Percentiles rank a stretch among this genome's conserved stretches.
Conservation (phyloP, 306 rosid genomes). For the Fragaria iinumae region DNA sequence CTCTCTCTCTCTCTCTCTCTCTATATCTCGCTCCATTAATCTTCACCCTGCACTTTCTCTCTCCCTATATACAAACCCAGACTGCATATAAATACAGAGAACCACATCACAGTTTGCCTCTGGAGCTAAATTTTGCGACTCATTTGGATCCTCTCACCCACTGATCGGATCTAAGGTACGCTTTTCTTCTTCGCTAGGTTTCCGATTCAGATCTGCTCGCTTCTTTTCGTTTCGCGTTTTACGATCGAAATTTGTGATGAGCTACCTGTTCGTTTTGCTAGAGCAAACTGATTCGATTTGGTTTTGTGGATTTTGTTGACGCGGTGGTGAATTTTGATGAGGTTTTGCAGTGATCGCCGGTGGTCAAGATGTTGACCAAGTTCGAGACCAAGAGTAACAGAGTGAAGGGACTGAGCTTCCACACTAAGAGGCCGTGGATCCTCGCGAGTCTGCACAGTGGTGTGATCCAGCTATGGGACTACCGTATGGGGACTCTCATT, state of each 20-base stretch:
- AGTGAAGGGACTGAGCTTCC: constrained; percentile 98
- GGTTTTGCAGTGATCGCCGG: constrained; percentile 29
- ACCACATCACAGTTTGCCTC: background rate
- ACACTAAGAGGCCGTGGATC: constrained; percentile 94
- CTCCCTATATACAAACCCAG: background rate
- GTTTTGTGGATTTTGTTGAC: background rate
- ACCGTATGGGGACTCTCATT: constrained; percentile 94
- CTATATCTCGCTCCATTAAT: background rate
- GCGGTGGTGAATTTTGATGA: constrained; percentile 17
- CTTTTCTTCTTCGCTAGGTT: background rate
- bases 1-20: constrained; percentile 7
- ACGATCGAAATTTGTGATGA: background rate
- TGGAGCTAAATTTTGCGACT: constrained; percentile 20
- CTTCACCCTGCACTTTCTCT: background rate
- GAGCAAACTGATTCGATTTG: background rate
- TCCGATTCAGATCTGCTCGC: constrained; percentile 12
- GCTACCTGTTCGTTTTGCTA: background rate
- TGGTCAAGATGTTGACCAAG: constrained; percentile 83
- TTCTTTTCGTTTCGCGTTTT: background rate
- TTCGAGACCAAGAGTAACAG: constrained; percentile 97
- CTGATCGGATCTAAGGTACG: constrained; percentile 51
- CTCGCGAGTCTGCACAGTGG: constrained; percentile 99
- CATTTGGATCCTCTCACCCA: constrained; percentile 21
- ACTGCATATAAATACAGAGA: background rate
- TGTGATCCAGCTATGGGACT: constrained; percentile 99